A percentile compares a stretch with the other conserved stretches of the same genome.
Evolutionary conservation across 2,329 filamentous ascomycete genomes (phyloP).

Genomic region (Cladobotryum mycophilum): DNA sequence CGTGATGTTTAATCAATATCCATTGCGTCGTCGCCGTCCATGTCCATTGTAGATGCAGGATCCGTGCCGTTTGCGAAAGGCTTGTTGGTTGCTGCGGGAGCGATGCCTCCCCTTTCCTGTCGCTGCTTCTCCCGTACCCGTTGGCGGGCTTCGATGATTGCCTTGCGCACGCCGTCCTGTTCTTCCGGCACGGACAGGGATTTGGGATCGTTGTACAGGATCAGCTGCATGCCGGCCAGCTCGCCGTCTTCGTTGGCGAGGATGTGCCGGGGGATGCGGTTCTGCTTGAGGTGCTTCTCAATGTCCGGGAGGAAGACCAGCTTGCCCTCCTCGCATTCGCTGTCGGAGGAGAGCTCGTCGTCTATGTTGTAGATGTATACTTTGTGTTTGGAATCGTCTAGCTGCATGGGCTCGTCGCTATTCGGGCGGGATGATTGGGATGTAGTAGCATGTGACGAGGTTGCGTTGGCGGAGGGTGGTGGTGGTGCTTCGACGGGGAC

Average conservation of each 20-base stretch:
- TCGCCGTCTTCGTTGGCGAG: constrained; percentile 51
- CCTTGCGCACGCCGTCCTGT: constrained; percentile 71
- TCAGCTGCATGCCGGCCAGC: constrained; percentile 61
- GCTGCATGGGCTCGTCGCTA: constrained; percentile 62
- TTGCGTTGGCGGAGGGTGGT: constrained; percentile 12
- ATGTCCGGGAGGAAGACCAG: constrained; percentile 82
- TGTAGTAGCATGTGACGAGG: constrained; percentile 5
- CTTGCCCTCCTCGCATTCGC: constrained; percentile 43
- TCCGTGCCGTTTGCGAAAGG: neutral
- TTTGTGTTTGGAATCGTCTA: constrained; percentile 81
- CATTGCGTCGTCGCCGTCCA: constrained; percentile 41
- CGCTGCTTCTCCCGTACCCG: constrained; percentile 57
- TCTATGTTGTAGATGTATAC: constrained; percentile 90
- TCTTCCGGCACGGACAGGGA: constrained; percentile 71
- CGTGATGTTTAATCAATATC: neutral
- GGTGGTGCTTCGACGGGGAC: constrained; percentile 52
- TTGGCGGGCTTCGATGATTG: constrained; percentile 72
- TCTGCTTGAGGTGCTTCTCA: constrained; percentile 67
- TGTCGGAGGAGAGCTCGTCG: constrained; percentile 64
- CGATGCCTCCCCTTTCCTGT: constrained; percentile 27
- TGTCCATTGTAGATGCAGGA: constrained; percentile 25
- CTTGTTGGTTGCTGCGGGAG: neutral
- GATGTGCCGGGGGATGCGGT: constrained; percentile 62
- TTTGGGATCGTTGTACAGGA: constrained; percentile 75
- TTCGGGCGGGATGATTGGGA: constrained; percentile 12